A percentile compares a stretch with the other conserved stretches of the same genome.
Conservation (phyloP, 2,329 filamentous ascomycete genomes). For the Exophiala aquamarina region DNA sequence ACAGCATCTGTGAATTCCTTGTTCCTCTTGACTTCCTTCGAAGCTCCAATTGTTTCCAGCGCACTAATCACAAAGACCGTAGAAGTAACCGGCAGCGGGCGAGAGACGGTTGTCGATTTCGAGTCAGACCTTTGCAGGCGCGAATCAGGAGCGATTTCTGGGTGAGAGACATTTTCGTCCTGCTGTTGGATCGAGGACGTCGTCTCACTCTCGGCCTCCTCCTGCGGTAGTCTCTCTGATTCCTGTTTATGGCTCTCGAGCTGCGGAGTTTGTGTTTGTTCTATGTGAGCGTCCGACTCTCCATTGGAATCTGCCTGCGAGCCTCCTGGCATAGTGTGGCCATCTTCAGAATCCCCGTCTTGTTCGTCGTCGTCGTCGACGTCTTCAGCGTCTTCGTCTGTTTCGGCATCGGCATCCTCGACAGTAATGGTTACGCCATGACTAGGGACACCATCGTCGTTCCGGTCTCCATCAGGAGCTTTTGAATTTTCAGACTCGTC, state of each 20-base stretch:
- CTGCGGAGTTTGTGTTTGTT: constrained; percentile 4
- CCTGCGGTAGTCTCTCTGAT: constrained; percentile 1
- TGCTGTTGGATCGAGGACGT: constrained; percentile 23
- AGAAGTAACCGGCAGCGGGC: constrained; percentile 75
- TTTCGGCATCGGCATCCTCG: constrained; percentile 27
- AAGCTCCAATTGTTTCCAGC: constrained; percentile 84
- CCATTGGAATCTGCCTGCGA: constrained; percentile 13
- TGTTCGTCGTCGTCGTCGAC: constrained; percentile 22
- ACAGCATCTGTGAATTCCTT: constrained; percentile 81
- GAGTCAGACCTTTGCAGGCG: constrained; percentile 56
- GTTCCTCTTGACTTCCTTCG: constrained; percentile 85
- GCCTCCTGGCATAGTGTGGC: no score
- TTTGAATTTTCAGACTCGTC: constrained; percentile 26
- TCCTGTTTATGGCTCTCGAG: not conserved
- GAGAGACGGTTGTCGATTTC: constrained; percentile 53
- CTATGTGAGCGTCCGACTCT: constrained; percentile 18
- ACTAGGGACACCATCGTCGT: constrained; percentile 4
- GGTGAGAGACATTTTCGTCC: constrained; percentile 25
- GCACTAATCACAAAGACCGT: constrained; percentile 94
- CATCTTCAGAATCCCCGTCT: constrained; percentile 18
- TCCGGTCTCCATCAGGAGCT: constrained; percentile 28
- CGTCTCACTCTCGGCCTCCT: constrained; percentile 9
- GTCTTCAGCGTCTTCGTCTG: constrained; percentile 22
- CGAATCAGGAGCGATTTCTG: not conserved
- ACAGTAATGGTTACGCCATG: constrained; percentile 26